phyloP scores from a whole-genome alignment of 129 eudicot species.

The Apium graveolens region DNA sequence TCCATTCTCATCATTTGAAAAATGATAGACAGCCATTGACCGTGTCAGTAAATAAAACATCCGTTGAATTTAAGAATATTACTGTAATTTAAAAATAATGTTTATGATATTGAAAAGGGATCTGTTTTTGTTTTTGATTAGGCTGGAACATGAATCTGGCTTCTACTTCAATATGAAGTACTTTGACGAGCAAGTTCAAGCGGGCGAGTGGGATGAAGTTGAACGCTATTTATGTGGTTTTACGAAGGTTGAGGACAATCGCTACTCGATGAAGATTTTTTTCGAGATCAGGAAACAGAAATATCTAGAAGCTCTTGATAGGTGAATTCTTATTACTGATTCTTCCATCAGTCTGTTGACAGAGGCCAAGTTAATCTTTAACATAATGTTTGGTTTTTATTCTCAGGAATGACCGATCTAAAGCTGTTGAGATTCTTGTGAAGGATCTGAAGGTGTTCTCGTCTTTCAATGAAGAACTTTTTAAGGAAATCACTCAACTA shows the following conservation, averaged over 20 bases:
- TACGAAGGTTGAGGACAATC: slow-evolving; percentile 85
- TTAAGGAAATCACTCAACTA: slow-evolving; percentile 87
- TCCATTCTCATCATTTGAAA: not conserved
- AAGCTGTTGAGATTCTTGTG: slow-evolving; percentile 81
- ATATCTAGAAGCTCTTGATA: slow-evolving; percentile 82
- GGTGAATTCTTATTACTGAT: slow-evolving; percentile 28
- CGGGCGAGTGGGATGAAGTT: slow-evolving; percentile 95
- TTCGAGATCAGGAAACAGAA: slow-evolving; percentile 81
- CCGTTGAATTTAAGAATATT: not conserved
- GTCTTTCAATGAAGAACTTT: slow-evolving; percentile 86
- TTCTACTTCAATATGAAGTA: slow-evolving; percentile 79
- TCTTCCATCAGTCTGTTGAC: slow-evolving; percentile 8
- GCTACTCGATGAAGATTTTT: slow-evolving; percentile 82
- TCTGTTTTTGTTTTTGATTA: slow-evolving; percentile 11
- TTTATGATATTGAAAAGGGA: not conserved
- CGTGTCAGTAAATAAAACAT: not conserved
- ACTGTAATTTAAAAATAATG: not conserved
- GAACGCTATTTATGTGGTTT: slow-evolving; percentile 73
- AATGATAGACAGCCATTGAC: not conserved
- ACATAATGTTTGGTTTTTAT: not conserved
- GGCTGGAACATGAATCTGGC: slow-evolving; percentile 92
- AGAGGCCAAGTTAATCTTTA: not conserved
- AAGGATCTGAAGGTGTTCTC: slow-evolving; percentile 85
- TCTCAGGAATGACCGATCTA: slow-evolving; percentile 79
- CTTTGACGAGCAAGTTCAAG: slow-evolving; percentile 80